Conservation (phyloP, 768 basidiomycete genomes). For the Psilocybe sp. region DNA sequence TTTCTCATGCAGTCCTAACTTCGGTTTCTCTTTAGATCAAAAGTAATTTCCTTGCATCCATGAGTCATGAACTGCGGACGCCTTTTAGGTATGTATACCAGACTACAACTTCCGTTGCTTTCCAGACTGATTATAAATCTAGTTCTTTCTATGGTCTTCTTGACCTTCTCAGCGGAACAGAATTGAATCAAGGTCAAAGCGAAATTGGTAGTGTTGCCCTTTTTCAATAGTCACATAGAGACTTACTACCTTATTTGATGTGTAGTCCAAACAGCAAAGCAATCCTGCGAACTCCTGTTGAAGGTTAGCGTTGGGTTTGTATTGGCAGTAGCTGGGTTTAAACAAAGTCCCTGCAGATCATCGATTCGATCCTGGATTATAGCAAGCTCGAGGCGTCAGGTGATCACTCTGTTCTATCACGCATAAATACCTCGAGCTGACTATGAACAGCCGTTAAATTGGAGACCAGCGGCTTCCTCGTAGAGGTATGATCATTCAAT, state of each 20-base stretch:
- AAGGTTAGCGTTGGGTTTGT: constrained; percentile 38
- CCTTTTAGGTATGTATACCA: constrained; percentile 57
- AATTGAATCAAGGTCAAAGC: constrained; percentile 64
- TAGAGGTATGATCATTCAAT: constrained; percentile 43
- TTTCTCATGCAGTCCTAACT: not conserved
- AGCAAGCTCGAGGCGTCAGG: constrained; percentile 78
- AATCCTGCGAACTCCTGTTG: constrained; percentile 71
- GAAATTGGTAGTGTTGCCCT: constrained; percentile 54
- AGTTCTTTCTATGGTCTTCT: constrained; percentile 77
- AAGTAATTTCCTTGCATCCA: constrained; percentile 73
- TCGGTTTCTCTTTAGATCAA: constrained; percentile 52
- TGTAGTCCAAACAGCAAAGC: constrained; percentile 77
- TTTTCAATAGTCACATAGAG: not conserved
- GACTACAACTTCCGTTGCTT: not conserved
- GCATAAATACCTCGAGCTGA: constrained; percentile 3
- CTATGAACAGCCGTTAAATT: constrained; percentile 56
- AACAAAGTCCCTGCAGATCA: constrained; percentile 45
- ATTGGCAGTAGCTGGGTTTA: not conserved
- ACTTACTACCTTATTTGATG: constrained; percentile 5
- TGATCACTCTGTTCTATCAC: constrained; percentile 15
- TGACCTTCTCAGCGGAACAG: constrained; percentile 70
- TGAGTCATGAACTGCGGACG: constrained; percentile 77
- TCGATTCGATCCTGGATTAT: constrained; percentile 77
- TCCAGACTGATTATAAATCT: not conserved
- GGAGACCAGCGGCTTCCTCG: constrained; percentile 61